Evolutionary conservation across 2,329 filamentous ascomycete genomes (phyloP), one percentile per base, ranked within the genome.

Genomic region (Penicillium olsonii): DNA sequence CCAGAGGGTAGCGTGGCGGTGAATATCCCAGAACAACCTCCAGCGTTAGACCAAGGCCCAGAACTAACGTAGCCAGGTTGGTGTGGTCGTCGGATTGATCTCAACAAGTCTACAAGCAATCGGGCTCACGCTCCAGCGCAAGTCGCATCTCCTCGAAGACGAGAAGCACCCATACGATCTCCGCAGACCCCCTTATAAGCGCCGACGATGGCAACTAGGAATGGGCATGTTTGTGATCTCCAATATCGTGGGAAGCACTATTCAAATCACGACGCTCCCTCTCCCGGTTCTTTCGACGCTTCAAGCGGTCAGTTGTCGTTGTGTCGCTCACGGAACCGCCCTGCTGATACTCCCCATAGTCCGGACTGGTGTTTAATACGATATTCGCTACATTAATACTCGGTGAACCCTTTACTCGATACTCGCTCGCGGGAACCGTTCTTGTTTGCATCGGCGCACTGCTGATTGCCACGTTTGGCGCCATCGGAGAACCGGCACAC

Each of bases 211-310:
- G 94, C 94, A 81, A 75, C 62, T 95, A 55, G 94, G 94, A 50
- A 97, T 99, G 92, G 84, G 85, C 67, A 94, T 99, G 85, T 99
- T 99, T 73, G 85, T 99, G 59, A 79, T 95, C 59, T 90, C 94
- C 55, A 99, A 99, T 69, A 81, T 99, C 48, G 80, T 97, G 47
- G 94, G 94, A 52, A 96, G 92, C 74, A 92, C 90, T 31, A 94
- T 99, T 51, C 94, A 99, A 74, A 97, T 99, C 68, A 96, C 94
- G 24, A 96, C 92, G 1, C 79, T 99, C 37, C 94, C 94, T 14
- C 79, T 99, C 18, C 94, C 94, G 17, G 91, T 99, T 5, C 82
- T 99, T 27, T 97, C 92, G 48, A 96, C 94, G 1, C 78, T 99
- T 31, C 94, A 99, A 75, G 92, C 92, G 15, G 78, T 81, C 70